A percentile compares a stretch with the other conserved stretches of the same genome.
These are phyloP conservation scores for Eimeria brunetti DNA, from an alignment of 169 alveolate species.

Conservation along the genomic window DNA sequence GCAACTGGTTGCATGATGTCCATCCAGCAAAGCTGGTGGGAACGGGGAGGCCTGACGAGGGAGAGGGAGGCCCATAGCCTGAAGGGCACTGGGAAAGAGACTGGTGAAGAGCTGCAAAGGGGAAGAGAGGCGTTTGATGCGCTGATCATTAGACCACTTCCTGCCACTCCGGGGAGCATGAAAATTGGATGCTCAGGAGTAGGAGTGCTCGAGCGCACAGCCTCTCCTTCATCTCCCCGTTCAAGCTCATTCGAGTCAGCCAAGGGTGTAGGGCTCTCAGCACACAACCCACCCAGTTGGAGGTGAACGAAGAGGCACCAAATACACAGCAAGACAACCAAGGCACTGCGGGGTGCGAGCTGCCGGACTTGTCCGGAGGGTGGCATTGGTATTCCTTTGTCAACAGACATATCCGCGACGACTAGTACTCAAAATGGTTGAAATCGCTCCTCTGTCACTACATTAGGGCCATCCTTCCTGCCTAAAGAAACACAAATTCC, in stretches of 20 bases:
- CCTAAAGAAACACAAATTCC: not conserved
- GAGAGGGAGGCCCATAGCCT: conserved; percentile 77
- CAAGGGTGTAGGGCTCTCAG: not conserved
- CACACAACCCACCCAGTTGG: not conserved
- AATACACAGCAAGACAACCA: not conserved
- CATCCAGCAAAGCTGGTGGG: conserved; percentile 77
- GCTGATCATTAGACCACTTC: conserved; percentile 72
- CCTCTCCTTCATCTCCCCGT: not conserved
- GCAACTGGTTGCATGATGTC: conserved; percentile 60
- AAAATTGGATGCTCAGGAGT: conserved; percentile 56
- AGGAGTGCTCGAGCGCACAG: not conserved
- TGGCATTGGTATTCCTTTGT: not conserved
- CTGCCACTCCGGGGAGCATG: conserved; percentile 78
- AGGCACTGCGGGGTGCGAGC: not conserved
- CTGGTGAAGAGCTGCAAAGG: conserved; percentile 20
- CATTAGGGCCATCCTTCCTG: not conserved
- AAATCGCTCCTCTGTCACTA: not conserved
- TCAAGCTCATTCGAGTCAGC: not conserved
- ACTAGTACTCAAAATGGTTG: not conserved
- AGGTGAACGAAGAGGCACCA: not conserved
- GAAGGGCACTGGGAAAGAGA: conserved; percentile 30
- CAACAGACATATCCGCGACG: not conserved
- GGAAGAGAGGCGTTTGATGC: conserved; percentile 17
- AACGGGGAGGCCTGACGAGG: conserved; percentile 54
- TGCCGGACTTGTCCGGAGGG: not conserved